Evolutionary conservation across 1,284 basidiomycete species (phyloP), one percentile per base, ranked within the genome.

Genomic region (Naganishia liquefaciens): DNA sequence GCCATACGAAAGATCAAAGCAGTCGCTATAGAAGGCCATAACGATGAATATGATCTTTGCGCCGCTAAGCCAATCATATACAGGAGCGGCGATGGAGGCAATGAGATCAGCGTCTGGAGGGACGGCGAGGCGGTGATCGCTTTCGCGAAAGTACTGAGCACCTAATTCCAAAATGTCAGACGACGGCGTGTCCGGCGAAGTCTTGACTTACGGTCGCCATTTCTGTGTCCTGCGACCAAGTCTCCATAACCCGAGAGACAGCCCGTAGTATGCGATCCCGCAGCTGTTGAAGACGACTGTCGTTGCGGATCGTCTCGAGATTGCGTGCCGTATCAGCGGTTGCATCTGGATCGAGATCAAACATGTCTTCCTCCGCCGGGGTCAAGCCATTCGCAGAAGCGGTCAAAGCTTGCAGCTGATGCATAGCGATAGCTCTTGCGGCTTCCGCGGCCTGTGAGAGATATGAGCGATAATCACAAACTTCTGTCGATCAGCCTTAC

Each of bases 311-410:
- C 1, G 71, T 74, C 55, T 81, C 83, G n/a, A 78, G 81, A 62
- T 83, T 61, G 52, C 66, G 61, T 6, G 70, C 62, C 11, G 66
- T 69, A 9, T 63, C 68, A 11, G 68, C 70, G 4, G 71, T 70
- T 44, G 75, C 72, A 9, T 66, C 69, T 2, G 65, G 68, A 13
- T 87, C 86, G 4, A 86, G 82, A 47, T 85, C 84, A 21, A 86
- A 81, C 58, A 88, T 77, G 49, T 86, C 83, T 72, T 93, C 91
- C 4, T 84, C 83, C 0, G 84, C 84, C 10, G 88, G 84, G 0
- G 92, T 91, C 10, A 94, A 82, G 2, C 92, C 92, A 67, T 88
- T 89, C 7, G 90, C 88, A 42, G 91, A 86, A 10, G 91, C 91
- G 0, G 89, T 84, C 19, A 95, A 80, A 0, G 87, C 88, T 70